Base-by-base conservation (phyloP, 768 basidiomycete species). In the Tremella yokohamensis region DNA sequence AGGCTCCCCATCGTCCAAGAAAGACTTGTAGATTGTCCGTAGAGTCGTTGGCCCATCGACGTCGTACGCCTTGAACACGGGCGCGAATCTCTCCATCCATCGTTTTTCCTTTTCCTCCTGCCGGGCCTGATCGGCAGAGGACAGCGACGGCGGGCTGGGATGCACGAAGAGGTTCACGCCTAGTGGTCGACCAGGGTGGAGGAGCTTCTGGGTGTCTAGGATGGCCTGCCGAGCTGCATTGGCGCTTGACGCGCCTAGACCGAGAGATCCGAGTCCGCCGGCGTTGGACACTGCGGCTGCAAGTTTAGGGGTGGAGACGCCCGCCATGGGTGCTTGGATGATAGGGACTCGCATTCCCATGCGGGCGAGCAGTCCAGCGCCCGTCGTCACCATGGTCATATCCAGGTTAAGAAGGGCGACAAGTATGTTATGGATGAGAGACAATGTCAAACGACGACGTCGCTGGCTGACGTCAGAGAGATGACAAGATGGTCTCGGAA, bases 261-360 rank as follows among this genome's bases (percentile, higher is more conserved):
- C 68, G 18, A 73, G 57, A 12, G 64, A 66, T 1, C 72, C 72
- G 13, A 73, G 61, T 26, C 58, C 72, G 16, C 72, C 72, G 12
- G 63, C 58, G 48, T 73, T 70, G 18, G 72, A 67, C 24, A 73
- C 67, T 1, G 67, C 69, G 2, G 72, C 67, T 13, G 72, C 72
- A 0, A 73, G 58, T 15, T 40, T 26, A 7, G 72, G 72, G 1
- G 69, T 73, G 18, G 69, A 66, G 1, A 63, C 62, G n/a, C 72
- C 72, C 15, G 72, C 72, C 72, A 73, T 73, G 2, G 72, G 72
- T 0, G 72, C 72, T 59, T 70, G 69, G 38, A 73, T 60, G 52
- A 73, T 67, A 1, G 72, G 72, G 9, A 58, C 47, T 1, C 34
- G 44, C 20, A 73, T 49, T 18, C 66, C 65, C 1, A 73, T 58